Evolutionary conservation across 140 eudicot genomes (phyloP), one percentile per base, ranked within the genome.

Genomic region (Flaveria floridana): DNA sequence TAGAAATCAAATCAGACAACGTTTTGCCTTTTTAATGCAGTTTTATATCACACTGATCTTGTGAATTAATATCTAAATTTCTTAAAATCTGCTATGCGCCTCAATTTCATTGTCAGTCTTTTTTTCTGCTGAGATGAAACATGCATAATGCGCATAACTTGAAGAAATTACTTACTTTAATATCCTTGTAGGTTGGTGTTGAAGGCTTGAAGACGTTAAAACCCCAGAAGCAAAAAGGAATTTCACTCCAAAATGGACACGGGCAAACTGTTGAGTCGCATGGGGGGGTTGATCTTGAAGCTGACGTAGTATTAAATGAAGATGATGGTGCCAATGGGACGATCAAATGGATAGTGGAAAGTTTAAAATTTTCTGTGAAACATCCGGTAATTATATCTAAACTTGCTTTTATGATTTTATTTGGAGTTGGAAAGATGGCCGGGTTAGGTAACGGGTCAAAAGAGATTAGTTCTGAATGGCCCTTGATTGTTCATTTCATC

Each of bases 161-260:
- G 48, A 74, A 55, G 16, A 77, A 23, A 23, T 78, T 34, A 23
- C 34, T 64, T 21, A 72, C 39, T 63, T 78, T 78, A 34, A 18
- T 71, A 48, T 76, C 34, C 78, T 74, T 80, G 84, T 87, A 94
- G 97, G 85, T 94, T 63, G 88, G 89, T 78, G 85, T 91, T 71
- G 96, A 85, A 82, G 99, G 96, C 37, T 66, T 94, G 82, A 80
- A 90, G 86, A 87, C 85, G 51, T 73, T 94, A 34, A 94, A 94
- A 79, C 99, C 99, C 73, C 95, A 76, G 70, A 72, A 74, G 58
- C 78, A 59, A 21, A 79, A 87, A 41, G 91, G 82, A 46, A 39
- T 7, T 23, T 72, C 77, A 67, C 58, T 70, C 58, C 70, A 73
- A 68, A 83, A 86, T 18, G 88, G 81, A 56, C 76, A 76, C 76